These are phyloP conservation scores for Aspergillus eucalypticola DNA, from an alignment of 2,329 filamentous ascomycete species.

Conservation along the genomic window DNA sequence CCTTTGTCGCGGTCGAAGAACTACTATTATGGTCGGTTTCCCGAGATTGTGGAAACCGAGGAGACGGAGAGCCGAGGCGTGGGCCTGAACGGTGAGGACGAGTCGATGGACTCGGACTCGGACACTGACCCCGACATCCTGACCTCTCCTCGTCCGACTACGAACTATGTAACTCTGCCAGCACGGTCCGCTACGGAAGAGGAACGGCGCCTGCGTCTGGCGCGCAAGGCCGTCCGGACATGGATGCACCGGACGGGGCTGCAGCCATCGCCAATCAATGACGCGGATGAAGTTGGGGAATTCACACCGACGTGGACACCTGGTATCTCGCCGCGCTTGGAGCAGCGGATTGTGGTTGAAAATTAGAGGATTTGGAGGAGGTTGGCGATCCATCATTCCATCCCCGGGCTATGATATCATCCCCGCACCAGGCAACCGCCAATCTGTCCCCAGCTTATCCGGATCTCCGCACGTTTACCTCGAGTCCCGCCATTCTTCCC, in stretches of 20 bases:
- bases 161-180: conserved; percentile 42
- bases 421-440: not conserved
- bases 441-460: not conserved
- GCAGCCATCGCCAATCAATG: conserved; percentile 48
- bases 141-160: conserved; percentile 33
- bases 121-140: conserved; percentile 44
- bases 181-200: conserved; percentile 49
- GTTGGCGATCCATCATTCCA: not conserved
- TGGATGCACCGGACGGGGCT: conserved; percentile 72
- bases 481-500: not conserved
- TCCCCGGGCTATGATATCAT: not conserved
- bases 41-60: conserved; percentile 18
- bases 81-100: conserved; percentile 40
- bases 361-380: not conserved
- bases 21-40: conserved; percentile 36
- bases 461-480: not conserved
- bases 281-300: conserved; percentile 58
- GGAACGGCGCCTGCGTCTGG: conserved; percentile 61
- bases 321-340: conserved; percentile 73
- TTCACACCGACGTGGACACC: conserved; percentile 72
- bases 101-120: conserved; percentile 46
- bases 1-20: conserved; percentile 24
- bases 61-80: conserved; percentile 45
- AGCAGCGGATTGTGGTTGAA: conserved; percentile 66
- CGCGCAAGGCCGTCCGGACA: conserved; percentile 68